Evolutionary conservation across 2,329 filamentous ascomycete species (phyloP).

Genomic region (Tolypocladium cylindrosporum): DNA sequence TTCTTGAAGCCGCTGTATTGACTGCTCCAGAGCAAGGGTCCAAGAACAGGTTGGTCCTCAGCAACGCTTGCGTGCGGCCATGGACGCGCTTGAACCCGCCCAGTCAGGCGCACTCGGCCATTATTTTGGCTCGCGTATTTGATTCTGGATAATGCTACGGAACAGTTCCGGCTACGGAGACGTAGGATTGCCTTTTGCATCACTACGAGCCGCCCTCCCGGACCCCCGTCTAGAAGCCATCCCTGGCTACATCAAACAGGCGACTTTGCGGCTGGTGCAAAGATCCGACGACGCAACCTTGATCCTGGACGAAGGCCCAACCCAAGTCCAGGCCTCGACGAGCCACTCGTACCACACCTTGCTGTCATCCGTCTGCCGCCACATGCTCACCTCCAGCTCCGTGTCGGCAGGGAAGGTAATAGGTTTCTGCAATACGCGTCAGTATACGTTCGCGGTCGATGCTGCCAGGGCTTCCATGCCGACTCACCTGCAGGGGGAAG

Average conservation of each 20-base stretch:
- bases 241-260: conserved; percentile 53
- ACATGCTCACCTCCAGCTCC: conserved; percentile 87
- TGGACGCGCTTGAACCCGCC: not conserved
- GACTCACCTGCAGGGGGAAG: conserved; percentile 80
- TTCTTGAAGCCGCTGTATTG: too few species aligned
- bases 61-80: too few species aligned
- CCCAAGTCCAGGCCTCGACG: conserved; percentile 70
- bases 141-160: not conserved
- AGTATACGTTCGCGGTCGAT: not conserved
- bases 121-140: not conserved
- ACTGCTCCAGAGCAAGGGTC: not conserved
- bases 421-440: conserved; percentile 49
- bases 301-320: conserved; percentile 49
- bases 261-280: conserved; percentile 59
- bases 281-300: conserved; percentile 57
- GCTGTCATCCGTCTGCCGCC: conserved; percentile 87
- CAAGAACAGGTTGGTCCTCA: not conserved
- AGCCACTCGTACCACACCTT: conserved; percentile 99
- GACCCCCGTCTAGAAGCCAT: not conserved
- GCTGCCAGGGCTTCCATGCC: too few species aligned
- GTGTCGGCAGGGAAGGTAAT: conserved; percentile 76
- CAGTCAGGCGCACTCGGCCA: not conserved
- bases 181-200: not conserved
- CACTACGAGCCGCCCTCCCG: not conserved
- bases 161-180: not conserved